Conservation (phyloP, 352 stramenopile genomes). For the Globisporangium iwayamae region DNA sequence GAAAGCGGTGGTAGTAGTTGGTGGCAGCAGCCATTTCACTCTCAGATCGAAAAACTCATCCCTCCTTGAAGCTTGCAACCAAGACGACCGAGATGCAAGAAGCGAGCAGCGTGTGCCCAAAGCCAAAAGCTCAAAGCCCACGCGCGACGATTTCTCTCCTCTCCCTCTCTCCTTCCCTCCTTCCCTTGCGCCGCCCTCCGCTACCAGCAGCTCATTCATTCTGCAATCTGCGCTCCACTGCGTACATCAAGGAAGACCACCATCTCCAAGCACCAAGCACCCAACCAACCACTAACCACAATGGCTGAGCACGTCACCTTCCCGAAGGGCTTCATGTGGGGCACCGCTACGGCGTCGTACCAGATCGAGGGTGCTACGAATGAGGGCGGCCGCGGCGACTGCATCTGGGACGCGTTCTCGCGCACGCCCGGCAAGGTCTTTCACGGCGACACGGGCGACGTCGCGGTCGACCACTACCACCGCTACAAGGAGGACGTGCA, state of each 20-base stretch:
- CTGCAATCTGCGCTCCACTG: slow-evolving; percentile 13
- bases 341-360: slow-evolving; percentile 85
- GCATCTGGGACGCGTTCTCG: slow-evolving; percentile 91
- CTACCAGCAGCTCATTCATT: slow-evolving; percentile 5
- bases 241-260: slow-evolving; percentile 4
- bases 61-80: slow-evolving; percentile 3
- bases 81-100: neutral
- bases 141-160: neutral
- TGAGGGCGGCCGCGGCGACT: slow-evolving; percentile 73
- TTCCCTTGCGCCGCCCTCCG: too few relatives aligned
- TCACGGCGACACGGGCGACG: slow-evolving; percentile 78
- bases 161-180: neutral
- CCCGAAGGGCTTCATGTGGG: slow-evolving; percentile 77
- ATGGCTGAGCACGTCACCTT: slow-evolving; percentile 35
- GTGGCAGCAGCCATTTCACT: slow-evolving; percentile 5
- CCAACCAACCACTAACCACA: neutral
- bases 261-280: neutral
- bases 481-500: slow-evolving; percentile 86
- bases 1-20: neutral
- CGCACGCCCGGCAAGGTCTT: slow-evolving; percentile 53
- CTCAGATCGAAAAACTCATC: neutral
- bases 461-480: slow-evolving; percentile 92
- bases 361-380: slow-evolving; percentile 90
- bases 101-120: neutral
- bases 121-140: neutral